Percentiles rank a stretch among this genome's conserved stretches.
Evolutionary conservation across 2,329 filamentous ascomycete species (phyloP).

Genomic region (Pyricularia sp.): DNA sequence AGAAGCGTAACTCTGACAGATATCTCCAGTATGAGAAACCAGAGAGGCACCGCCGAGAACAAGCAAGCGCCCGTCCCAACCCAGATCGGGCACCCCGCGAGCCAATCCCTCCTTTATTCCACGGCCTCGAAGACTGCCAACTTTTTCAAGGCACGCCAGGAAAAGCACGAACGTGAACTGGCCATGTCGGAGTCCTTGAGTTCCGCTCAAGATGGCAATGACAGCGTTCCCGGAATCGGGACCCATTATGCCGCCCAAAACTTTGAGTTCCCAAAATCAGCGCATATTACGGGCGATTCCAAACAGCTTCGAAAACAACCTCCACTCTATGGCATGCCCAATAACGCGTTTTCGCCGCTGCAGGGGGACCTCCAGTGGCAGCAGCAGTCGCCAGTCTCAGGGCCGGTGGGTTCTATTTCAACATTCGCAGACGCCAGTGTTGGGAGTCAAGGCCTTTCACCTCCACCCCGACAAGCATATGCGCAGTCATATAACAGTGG

Average conservation of each 20-base stretch:
- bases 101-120: constrained; percentile 1
- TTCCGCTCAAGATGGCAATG: constrained; percentile 1
- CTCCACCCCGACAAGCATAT: background rate
- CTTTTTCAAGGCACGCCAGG: constrained; percentile 8
- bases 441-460: background rate
- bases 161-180: constrained; percentile 8
- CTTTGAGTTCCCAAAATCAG: background rate
- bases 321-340: background rate
- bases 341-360: background rate
- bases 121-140: constrained; percentile 10
- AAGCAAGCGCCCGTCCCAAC: background rate
- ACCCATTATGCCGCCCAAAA: constrained; percentile 8
- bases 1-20: background rate
- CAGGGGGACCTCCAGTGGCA: background rate
- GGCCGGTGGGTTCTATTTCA: background rate
- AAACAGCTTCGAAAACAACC: background rate
- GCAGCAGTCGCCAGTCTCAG: background rate
- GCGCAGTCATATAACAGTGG: background rate
- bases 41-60: background rate
- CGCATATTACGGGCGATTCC: constrained; percentile 9
- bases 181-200: background rate
- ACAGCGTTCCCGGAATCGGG: constrained; percentile 7
- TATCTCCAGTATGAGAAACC: background rate
- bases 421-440: background rate
- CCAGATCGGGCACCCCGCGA: constrained; percentile 8